These are phyloP conservation scores for Coccomyxa subellipsoidea DNA, from an alignment of 163 green algal genomes.

Conservation along the genomic window DNA sequence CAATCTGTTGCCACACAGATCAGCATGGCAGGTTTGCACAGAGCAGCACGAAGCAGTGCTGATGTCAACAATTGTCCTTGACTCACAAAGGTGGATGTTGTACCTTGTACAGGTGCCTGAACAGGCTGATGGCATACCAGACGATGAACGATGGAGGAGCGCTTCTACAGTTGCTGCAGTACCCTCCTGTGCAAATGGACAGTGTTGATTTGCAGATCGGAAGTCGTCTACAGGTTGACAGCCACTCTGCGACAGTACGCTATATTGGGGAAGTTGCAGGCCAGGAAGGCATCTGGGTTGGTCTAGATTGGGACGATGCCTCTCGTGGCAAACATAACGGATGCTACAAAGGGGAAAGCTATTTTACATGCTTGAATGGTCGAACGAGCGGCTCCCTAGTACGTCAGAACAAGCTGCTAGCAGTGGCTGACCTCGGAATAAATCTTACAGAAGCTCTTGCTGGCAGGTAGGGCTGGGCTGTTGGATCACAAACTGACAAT, in stretches of 20 bases:
- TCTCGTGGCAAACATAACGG: conserved; percentile 87
- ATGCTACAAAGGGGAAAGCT: conserved; percentile 53
- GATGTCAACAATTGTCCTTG: too few relatives aligned
- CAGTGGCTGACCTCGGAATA: conserved; percentile 9
- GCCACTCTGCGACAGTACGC: conserved; percentile 63
- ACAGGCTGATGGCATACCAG: too few relatives aligned
- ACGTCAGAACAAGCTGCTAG: conserved; percentile 58
- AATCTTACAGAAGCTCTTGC: background rate
- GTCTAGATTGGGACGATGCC: conserved; percentile 92
- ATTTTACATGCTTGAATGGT: conserved; percentile 65
- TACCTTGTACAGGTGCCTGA: too few relatives aligned
- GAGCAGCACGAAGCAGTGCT: too few relatives aligned
- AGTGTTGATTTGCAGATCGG: background rate
- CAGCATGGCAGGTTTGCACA: too few relatives aligned
- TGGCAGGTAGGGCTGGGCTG: background rate
- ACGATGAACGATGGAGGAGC: too few relatives aligned
- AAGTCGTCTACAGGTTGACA: conserved; percentile 33
- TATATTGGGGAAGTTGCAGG: conserved; percentile 76
- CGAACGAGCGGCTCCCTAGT: conserved; percentile 64
- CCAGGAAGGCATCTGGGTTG: conserved; percentile 77
- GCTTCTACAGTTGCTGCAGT: too few relatives aligned
- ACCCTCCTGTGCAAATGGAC: too few relatives aligned
- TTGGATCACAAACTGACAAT: too few relatives aligned
- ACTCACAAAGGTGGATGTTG: too few relatives aligned
- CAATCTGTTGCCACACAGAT: too few relatives aligned